A percentile compares a stretch with the other conserved stretches of the same genome.
Conservation (phyloP, 257 asterid species). For the Fraxinus quadrangulata region DNA sequence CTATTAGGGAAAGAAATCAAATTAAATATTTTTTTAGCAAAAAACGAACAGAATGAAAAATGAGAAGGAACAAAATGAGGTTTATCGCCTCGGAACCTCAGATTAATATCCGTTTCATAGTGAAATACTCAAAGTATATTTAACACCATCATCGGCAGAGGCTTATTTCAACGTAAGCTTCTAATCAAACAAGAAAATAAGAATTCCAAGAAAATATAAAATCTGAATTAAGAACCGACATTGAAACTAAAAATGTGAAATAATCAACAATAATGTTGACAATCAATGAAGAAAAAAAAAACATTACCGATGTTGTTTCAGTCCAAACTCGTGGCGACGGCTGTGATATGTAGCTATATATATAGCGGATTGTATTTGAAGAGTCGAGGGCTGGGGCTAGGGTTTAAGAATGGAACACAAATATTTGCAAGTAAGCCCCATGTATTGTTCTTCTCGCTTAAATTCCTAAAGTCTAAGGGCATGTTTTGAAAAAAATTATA, state of each 20-base stretch:
- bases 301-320: background rate
- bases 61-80: background rate
- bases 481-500: too few relatives aligned
- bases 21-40: background rate
- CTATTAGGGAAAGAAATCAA: too few relatives aligned
- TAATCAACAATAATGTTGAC: background rate
- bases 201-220: background rate
- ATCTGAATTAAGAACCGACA: background rate
- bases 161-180: background rate
- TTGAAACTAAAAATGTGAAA: background rate
- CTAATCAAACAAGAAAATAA: background rate
- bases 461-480: too few relatives aligned
- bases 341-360: background rate
- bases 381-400: background rate
- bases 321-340: background rate
- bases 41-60: background rate
- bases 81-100: slow-evolving; percentile 13
- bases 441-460: too few relatives aligned
- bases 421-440: background rate
- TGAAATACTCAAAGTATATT: slow-evolving; percentile 24
- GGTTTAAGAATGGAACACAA: background rate
- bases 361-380: background rate
- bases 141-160: slow-evolving; percentile 26
- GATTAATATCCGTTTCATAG: background rate
- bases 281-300: background rate